These are phyloP conservation scores for Gloeopeniophorella convolvens DNA, from an alignment of 768 basidiomycete species.

Conservation along the genomic window DNA sequence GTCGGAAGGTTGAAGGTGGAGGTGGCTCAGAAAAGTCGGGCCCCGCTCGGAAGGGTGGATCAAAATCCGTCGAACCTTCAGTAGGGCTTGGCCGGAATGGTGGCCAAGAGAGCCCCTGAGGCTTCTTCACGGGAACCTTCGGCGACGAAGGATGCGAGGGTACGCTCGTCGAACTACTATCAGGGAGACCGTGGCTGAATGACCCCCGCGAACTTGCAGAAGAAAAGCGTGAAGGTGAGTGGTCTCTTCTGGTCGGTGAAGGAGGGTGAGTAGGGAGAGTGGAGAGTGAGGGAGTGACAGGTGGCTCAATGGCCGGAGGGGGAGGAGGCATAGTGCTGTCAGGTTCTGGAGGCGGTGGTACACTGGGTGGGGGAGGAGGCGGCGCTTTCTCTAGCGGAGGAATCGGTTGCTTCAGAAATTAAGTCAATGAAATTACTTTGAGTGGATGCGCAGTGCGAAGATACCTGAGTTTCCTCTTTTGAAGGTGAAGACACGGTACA, in stretches of 20 bases:
- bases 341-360: not conserved
- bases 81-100: slow-evolving; percentile 11
- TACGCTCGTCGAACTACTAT: slow-evolving; percentile 5
- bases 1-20: slow-evolving; percentile 6
- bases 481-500: slow-evolving; percentile 15
- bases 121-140: not conserved
- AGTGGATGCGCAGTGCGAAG: not conserved
- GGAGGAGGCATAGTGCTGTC: not conserved
- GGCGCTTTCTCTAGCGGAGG: not conserved
- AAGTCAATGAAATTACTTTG: not conserved
- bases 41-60: slow-evolving; percentile 17
- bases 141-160: slow-evolving; percentile 13
- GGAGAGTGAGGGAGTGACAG: slow-evolving; percentile 12
- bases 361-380: not conserved
- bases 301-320: not conserved
- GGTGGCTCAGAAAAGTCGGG: slow-evolving; percentile 9
- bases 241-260: slow-evolving; percentile 7
- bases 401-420: not conserved
- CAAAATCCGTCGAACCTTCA: slow-evolving; percentile 6
- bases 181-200: slow-evolving; percentile 7
- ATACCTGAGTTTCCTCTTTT: slow-evolving; percentile 5
- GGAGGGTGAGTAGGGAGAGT: not conserved
- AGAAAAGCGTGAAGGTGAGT: slow-evolving; percentile 10
- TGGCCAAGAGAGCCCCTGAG: slow-evolving; percentile 13
- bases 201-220: slow-evolving; percentile 10